A percentile compares a stretch with the other conserved stretches of the same genome.
These are phyloP conservation scores for Spathaspora passalidarum DNA, from an alignment of 805 yeast species.

Conservation along the genomic window DNA sequence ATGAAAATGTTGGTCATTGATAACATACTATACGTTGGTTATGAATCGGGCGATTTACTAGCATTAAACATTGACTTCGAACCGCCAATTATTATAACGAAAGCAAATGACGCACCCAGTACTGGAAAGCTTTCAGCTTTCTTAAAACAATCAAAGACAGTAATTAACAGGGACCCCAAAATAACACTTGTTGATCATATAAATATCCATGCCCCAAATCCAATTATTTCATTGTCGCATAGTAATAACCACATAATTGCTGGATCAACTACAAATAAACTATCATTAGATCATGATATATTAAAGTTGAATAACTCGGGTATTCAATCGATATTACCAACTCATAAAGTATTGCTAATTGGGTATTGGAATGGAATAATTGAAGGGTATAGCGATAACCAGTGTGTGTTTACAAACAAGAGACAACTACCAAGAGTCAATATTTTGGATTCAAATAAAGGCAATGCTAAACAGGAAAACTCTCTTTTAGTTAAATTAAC, in stretches of 20 bases:
- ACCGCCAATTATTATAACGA: not conserved
- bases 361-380: constrained; percentile 54
- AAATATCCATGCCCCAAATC: constrained; percentile 49
- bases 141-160: constrained; percentile 5
- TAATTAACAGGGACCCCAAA: constrained; percentile 25
- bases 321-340: not conserved
- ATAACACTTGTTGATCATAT: constrained; percentile 18
- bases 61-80: constrained; percentile 22
- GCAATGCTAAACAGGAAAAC: not conserved
- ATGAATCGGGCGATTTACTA: constrained; percentile 64
- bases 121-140: not conserved
- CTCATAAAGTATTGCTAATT: constrained; percentile 6
- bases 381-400: constrained; percentile 12
- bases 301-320: constrained; percentile 12
- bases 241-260: constrained; percentile 35
- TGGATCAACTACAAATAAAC: constrained; percentile 51
- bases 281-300: constrained; percentile 1
- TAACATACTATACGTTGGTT: constrained; percentile 50
- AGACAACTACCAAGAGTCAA: constrained; percentile 7
- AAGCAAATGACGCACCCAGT: not conserved
- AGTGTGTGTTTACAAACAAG: not conserved
- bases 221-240: constrained; percentile 44
- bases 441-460: not conserved
- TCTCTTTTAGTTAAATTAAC: constrained; percentile 4
- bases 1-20: constrained; percentile 52